These are phyloP conservation scores for Penicillium sp. DNA, from an alignment of 2,329 filamentous ascomycete genomes.

Conservation along the genomic window DNA sequence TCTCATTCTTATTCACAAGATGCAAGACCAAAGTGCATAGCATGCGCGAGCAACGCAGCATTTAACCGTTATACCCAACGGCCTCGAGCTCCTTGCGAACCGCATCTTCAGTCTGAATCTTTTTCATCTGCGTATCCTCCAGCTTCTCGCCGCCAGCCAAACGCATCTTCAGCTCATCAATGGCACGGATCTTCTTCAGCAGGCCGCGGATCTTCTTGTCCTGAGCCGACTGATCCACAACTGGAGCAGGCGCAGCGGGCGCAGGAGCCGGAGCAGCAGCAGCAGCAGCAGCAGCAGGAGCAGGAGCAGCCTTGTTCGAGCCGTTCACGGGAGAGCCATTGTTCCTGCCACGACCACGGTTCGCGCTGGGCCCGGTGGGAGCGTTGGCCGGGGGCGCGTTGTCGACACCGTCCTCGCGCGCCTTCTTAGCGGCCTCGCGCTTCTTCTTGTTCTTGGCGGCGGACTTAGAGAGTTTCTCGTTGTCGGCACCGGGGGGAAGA, in stretches of 20 bases:
- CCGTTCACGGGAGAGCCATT: conserved; percentile 35
- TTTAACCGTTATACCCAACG: conserved; percentile 52
- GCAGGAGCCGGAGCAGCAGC: conserved; percentile 28
- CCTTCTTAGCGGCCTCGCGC: conserved; percentile 90
- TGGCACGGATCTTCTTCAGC: conserved; percentile 96
- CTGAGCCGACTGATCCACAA: conserved; percentile 61
- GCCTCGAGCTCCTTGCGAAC: conserved; percentile 81
- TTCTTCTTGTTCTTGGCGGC: conserved; percentile 99
- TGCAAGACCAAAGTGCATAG: no score
- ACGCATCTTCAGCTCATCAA: conserved; percentile 97
- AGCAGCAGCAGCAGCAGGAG: conserved; percentile 22
- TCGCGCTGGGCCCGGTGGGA: conserved; percentile 55
- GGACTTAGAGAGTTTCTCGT: conserved; percentile 76
- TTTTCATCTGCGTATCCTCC: conserved; percentile 98
- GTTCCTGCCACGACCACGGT: conserved; percentile 53
- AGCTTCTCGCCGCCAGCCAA: conserved; percentile 92
- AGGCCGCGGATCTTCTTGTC: conserved; percentile 94
- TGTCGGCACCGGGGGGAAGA: conserved; percentile 64
- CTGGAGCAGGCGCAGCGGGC: conserved; percentile 28
- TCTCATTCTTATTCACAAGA: neutral
- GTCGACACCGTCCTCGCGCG: conserved; percentile 60
- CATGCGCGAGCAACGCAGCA: neutral
- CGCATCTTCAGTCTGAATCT: conserved; percentile 84
- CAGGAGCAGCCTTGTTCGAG: conserved; percentile 34
- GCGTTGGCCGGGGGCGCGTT: conserved; percentile 34